Conservation (phyloP, 495 filamentous ascomycete genomes). For the Xylaria palmicola region DNA sequence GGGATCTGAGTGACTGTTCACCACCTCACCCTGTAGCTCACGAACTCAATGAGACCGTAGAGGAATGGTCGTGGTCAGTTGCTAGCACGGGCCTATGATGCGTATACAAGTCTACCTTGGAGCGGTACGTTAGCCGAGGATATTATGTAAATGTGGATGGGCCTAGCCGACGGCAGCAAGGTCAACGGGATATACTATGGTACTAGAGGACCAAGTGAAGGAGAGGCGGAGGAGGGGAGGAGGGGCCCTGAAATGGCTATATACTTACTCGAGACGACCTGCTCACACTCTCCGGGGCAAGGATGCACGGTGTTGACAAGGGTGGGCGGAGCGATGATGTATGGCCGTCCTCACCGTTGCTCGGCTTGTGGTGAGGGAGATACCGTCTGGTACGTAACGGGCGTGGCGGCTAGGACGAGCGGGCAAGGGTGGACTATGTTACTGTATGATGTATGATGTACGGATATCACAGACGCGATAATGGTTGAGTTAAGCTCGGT, state of each 20-base stretch:
- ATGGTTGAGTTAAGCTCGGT: constrained; percentile 19
- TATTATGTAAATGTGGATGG: constrained; percentile 6
- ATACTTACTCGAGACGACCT: constrained; percentile 1
- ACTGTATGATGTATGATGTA: constrained; percentile 7
- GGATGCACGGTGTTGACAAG: not conserved
- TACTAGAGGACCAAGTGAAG: not conserved
- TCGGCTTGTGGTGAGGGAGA: constrained; percentile 12
- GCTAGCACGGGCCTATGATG: not conserved
- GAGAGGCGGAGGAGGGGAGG: too few relatives aligned
- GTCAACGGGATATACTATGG: not conserved
- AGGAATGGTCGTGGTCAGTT: not conserved
- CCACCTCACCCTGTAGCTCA: not conserved
- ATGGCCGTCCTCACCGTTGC: constrained; percentile 8
- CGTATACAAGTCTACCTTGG: not conserved
- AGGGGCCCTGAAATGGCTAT: constrained; percentile 11
- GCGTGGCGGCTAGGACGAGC: constrained; percentile 3
- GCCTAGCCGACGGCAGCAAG: not conserved
- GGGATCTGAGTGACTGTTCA: not conserved
- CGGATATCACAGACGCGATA: constrained; percentile 1
- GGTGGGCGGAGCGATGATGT: constrained; percentile 13
- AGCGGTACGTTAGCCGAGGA: constrained; percentile 1
- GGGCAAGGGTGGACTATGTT: constrained; percentile 1
- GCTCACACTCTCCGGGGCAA: not conserved
- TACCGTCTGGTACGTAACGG: too few relatives aligned
- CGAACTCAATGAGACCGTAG: not conserved